Conservation (phyloP, 768 basidiomycete species). For the Lyophyllum shimeji region DNA sequence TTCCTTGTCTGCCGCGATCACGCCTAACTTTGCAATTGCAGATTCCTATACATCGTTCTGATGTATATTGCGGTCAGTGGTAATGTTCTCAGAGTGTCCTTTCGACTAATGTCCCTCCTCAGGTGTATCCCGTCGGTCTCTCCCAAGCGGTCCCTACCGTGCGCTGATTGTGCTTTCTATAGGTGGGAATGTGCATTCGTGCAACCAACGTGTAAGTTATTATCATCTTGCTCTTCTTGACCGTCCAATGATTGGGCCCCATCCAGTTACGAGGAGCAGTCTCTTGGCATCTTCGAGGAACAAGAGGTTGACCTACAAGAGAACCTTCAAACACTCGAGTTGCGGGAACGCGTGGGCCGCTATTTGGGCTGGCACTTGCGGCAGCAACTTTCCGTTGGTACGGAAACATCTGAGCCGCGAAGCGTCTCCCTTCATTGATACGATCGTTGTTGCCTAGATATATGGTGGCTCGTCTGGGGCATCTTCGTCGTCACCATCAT, state of each 20-base stretch:
- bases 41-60: conserved; percentile 75
- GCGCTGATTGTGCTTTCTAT: neutral
- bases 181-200: conserved; percentile 65
- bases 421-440: neutral
- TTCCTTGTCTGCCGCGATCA: neutral
- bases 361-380: conserved; percentile 59
- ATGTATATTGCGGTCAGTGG: conserved; percentile 64
- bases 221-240: neutral
- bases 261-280: conserved; percentile 64
- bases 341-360: conserved; percentile 43
- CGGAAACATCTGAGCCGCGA: conserved; percentile 5
- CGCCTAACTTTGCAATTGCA: conserved; percentile 18
- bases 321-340: conserved; percentile 33
- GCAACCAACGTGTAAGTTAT: conserved; percentile 56
- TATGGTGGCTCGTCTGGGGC: conserved; percentile 80
- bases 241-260: neutral
- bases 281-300: conserved; percentile 64
- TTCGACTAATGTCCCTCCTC: neutral
- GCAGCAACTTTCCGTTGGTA: conserved; percentile 58
- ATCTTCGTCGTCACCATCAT: conserved; percentile 73
- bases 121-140: conserved; percentile 43
- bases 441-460: conserved; percentile 40
- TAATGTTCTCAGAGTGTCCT: neutral
- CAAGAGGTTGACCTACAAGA: conserved; percentile 43
- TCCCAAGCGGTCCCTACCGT: neutral